Conservation (phyloP, 768 basidiomycete genomes). For the Cystofilobasidium capitatum region DNA sequence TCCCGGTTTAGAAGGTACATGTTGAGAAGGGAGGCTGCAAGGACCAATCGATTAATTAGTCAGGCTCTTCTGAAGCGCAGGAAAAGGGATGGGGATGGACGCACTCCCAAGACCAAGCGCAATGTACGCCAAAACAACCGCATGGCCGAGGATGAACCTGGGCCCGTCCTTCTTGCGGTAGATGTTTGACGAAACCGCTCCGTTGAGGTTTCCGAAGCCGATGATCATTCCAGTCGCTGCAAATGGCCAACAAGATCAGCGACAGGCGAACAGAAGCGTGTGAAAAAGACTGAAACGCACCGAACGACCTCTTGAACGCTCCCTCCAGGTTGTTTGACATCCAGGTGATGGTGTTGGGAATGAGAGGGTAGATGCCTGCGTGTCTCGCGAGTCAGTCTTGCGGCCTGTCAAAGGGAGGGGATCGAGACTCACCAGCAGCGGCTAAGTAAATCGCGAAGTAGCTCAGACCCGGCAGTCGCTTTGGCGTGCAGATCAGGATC, state of each 20-base stretch:
- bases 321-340: constrained; percentile 66
- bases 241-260: constrained; percentile 55
- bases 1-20: constrained; percentile 48
- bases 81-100: not conserved
- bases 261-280: constrained; percentile 20
- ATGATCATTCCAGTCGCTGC: constrained; percentile 45
- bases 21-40: constrained; percentile 40
- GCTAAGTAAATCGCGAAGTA: constrained; percentile 18
- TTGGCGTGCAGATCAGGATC: constrained; percentile 49
- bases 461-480: not conserved
- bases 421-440: not conserved
- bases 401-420: not conserved
- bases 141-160: constrained; percentile 63
- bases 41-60: not conserved
- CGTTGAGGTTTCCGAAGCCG: constrained; percentile 52
- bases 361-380: constrained; percentile 66
- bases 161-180: constrained; percentile 59
- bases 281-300: constrained; percentile 45
- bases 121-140: constrained; percentile 60
- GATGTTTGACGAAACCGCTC: constrained; percentile 66
- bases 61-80: not conserved
- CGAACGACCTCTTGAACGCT: constrained; percentile 59
- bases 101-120: constrained; percentile 48
- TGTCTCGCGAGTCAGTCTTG: no score
- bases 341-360: constrained; percentile 53